Evolutionary conservation across 1,139 yeast genomes (phyloP).

Genomic region (Taphrina pruni): DNA sequence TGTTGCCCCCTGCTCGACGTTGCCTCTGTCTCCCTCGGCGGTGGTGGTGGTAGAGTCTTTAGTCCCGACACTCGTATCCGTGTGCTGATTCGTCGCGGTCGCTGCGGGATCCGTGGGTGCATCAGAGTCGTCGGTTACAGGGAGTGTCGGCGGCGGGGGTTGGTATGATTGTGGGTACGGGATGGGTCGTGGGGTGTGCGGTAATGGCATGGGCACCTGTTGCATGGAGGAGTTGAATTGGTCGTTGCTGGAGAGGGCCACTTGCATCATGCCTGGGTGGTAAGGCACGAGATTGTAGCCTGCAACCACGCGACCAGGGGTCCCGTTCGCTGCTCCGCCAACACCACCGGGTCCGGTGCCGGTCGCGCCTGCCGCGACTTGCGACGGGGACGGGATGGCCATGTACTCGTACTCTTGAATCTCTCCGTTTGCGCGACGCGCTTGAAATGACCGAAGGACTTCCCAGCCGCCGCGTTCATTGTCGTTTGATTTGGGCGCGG

Average conservation of each 20-base stretch:
- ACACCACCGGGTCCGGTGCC: too few species aligned
- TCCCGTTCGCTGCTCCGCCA: conserved; percentile 42
- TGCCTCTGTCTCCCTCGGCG: background rate
- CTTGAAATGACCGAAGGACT: conserved; percentile 36
- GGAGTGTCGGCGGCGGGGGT: background rate
- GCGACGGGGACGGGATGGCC: conserved; percentile 15
- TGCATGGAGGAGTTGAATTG: conserved; percentile 26
- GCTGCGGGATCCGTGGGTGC: background rate
- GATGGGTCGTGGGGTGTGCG: conserved; percentile 19
- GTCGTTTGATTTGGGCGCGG: conserved; percentile 25
- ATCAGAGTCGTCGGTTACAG: too few species aligned
- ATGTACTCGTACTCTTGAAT: conserved; percentile 33
- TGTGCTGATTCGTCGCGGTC: background rate
- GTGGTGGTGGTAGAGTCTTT: too few species aligned
- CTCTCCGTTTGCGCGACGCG: conserved; percentile 34
- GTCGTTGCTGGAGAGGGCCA: conserved; percentile 28
- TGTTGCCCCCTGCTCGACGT: conserved; percentile 46
- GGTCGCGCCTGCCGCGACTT: background rate
- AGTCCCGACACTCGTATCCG: background rate
- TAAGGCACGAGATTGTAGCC: conserved; percentile 15
- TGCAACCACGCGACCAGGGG: background rate
- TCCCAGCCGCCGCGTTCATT: conserved; percentile 41
- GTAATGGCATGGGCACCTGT: conserved; percentile 18
- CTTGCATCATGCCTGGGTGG: conserved; percentile 28
- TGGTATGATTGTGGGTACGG: background rate